Conservation (phyloP, 257 asterid genomes). For the Fraxinus quadrangulata region DNA sequence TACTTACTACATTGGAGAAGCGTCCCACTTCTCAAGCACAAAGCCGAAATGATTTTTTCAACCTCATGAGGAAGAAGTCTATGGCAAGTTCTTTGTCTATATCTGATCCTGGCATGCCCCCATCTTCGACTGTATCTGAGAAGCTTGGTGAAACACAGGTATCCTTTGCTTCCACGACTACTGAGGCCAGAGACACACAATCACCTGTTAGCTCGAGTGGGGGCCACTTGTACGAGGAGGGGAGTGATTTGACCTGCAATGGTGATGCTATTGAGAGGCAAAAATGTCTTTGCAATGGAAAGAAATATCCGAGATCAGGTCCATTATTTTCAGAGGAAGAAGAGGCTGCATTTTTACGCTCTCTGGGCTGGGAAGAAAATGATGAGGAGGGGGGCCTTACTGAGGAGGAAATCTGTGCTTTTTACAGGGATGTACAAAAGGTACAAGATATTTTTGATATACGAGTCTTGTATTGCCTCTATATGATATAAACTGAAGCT, state of each 20-base stretch:
- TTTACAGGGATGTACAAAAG: conserved; percentile 58
- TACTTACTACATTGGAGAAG: conserved; percentile 58
- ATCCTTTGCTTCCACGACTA: conserved; percentile 27
- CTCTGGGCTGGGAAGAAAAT: conserved; percentile 96
- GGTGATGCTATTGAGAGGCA: conserved; percentile 34
- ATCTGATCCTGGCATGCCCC: conserved; percentile 36
- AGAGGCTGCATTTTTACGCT: conserved; percentile 84
- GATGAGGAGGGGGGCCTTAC: conserved; percentile 83
- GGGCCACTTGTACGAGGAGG: conserved; percentile 35
- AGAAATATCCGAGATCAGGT: conserved; percentile 37
- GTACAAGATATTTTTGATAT: conserved; percentile 29
- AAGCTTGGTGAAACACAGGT: conserved; percentile 43
- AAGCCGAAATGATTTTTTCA: conserved; percentile 87
- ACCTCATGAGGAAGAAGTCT: conserved; percentile 77
- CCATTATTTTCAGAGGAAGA: conserved; percentile 75
- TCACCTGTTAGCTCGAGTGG: conserved; percentile 26
- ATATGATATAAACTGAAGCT: neutral
- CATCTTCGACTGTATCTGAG: conserved; percentile 35
- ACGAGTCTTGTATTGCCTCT: neutral
- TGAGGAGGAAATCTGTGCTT: conserved; percentile 86
- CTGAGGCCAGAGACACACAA: conserved; percentile 29
- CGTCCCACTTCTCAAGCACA: conserved; percentile 72
- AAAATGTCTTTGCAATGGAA: conserved; percentile 43
- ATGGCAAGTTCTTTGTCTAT: conserved; percentile 44
- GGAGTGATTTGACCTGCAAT: conserved; percentile 36